Conservation (phyloP, 176 grass and related monocot genomes). For the sorghum (Sorghum bicolor) region Sorghum_bicolor_NCBIv3 NC_012874.2:63401501-63402000, state of each 20-base stretch:
- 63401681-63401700: slow-evolving; percentile 66
- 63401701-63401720: slow-evolving; percentile 44
- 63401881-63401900: background rate
- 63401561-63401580: slow-evolving; percentile 61
- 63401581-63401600: slow-evolving; percentile 90
- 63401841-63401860: background rate
- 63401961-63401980: background rate
- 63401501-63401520: background rate
- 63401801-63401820: slow-evolving; percentile 42
- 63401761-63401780: slow-evolving; percentile 28
- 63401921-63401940: background rate
- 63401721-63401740: background rate
- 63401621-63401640: slow-evolving; percentile 58
- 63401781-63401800: slow-evolving; percentile 16
- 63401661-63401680: slow-evolving; percentile 28
- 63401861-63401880: background rate
- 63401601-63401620: slow-evolving; percentile 27
- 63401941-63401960: background rate
- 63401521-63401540: background rate
- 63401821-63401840: background rate
- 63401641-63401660: slow-evolving; percentile 51
- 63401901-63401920: background rate
- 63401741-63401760: background rate
- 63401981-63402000: background rate
- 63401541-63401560: background rate